Evolutionary conservation across 768 basidiomycete genomes (phyloP).

Genomic region (Kwoniella sp.): DNA sequence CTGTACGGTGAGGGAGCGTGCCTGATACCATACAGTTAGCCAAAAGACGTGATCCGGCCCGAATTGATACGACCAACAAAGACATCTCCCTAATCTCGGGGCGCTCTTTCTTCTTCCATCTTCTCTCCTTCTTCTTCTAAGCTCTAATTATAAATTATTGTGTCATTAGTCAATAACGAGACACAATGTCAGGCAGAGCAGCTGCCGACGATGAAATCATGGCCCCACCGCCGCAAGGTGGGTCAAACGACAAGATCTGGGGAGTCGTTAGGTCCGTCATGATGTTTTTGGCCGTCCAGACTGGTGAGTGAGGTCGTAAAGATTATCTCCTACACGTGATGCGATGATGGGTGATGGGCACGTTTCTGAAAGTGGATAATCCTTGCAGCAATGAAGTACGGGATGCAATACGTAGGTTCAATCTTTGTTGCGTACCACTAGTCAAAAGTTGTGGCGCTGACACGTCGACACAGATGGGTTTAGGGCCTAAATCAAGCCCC

Average conservation of each 20-base stretch:
- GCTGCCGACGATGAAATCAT: conserved; percentile 18
- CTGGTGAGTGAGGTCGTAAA: conserved; percentile 29
- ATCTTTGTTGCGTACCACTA: too few relatives aligned
- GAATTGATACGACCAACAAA: neutral
- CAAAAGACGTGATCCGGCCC: conserved; percentile 12
- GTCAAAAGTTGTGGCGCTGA: neutral
- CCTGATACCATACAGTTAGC: neutral
- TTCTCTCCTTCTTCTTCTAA: neutral
- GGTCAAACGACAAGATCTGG: conserved; percentile 19
- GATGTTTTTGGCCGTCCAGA: conserved; percentile 42
- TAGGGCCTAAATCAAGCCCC: conserved; percentile 24
- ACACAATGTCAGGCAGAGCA: conserved; percentile 22
- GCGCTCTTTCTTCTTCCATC: conserved; percentile 6
- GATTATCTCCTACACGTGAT: neutral
- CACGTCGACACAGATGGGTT: conserved; percentile 11
- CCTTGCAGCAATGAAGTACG: conserved; percentile 43
- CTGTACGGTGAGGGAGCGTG: neutral
- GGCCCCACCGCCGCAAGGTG: conserved; percentile 13
- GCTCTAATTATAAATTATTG: neutral
- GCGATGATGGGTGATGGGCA: neutral
- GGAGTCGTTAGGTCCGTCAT: conserved; percentile 25
- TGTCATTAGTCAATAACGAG: neutral
- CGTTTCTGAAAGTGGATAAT: neutral
- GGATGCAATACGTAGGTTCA: conserved; percentile 43
- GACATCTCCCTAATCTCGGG: neutral